Evolutionary conservation across 2,329 filamentous ascomycete species (phyloP).

Genomic region (Xylaria arbuscula): DNA sequence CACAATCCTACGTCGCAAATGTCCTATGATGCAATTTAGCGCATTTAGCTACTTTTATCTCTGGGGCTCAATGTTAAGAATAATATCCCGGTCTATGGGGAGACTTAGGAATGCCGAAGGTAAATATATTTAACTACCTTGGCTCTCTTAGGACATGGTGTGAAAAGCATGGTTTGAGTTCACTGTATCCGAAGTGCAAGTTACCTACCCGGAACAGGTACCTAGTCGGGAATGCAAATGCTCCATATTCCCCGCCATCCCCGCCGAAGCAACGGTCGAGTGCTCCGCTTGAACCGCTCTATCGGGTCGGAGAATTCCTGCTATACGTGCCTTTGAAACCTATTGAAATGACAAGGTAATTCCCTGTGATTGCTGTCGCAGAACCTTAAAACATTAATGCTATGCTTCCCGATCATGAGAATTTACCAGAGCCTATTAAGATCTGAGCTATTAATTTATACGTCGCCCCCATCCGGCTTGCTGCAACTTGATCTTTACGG

Average conservation of each 20-base stretch:
- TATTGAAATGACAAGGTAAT: conserved; percentile 3
- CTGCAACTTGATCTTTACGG: background rate
- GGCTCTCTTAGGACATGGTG: no score
- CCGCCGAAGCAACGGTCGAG: background rate
- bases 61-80: no score
- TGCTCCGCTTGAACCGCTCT: conserved; percentile 28
- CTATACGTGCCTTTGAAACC: background rate
- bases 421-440: background rate
- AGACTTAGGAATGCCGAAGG: no score
- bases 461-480: background rate
- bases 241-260: background rate
- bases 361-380: background rate
- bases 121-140: no score
- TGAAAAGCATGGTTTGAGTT: no score
- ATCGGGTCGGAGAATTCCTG: conserved; percentile 20
- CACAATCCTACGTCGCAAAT: no score
- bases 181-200: background rate
- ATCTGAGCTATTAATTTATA: background rate
- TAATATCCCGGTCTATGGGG: no score
- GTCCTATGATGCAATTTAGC: no score
- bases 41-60: no score
- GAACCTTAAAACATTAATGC: background rate
- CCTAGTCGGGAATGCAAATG: background rate
- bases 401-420: no score
- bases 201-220: background rate